Conservation (phyloP, 371 early-diverging fungal genomes). For the Nosema muscidifuracis region DNA sequence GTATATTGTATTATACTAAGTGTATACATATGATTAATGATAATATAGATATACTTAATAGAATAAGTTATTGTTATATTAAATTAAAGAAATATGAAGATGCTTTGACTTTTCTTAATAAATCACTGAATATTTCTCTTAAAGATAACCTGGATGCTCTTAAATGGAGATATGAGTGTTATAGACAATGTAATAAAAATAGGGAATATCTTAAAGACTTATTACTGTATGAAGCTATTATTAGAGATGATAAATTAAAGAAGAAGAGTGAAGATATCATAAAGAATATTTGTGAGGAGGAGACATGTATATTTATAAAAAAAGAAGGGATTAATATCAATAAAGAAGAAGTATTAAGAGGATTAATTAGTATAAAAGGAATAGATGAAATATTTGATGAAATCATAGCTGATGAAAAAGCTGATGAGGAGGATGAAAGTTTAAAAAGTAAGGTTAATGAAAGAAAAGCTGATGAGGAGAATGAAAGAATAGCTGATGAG, state of each 20-base stretch:
- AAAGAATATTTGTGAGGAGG: not conserved
- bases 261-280: constrained; percentile 4
- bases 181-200: constrained; percentile 9
- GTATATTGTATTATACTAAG: not conserved
- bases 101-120: not conserved
- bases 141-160: not conserved
- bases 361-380: constrained; percentile 2
- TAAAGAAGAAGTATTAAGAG: constrained; percentile 7
- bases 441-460: not conserved
- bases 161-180: constrained; percentile 24
- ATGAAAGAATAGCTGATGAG: too few relatives aligned
- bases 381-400: constrained; percentile 7
- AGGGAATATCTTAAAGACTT: constrained; percentile 7
- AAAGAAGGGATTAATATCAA: constrained; percentile 1
- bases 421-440: not conserved
- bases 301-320: not conserved
- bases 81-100: not conserved
- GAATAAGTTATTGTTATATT: not conserved
- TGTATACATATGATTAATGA: not conserved
- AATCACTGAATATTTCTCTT: not conserved
- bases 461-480: too few relatives aligned
- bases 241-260: constrained; percentile 7
- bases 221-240: constrained; percentile 10
- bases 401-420: not conserved
- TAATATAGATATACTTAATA: not conserved